Evolutionary conservation across 305 asterid species (phyloP).

Genomic region (Plantago lanceolata): DNA sequence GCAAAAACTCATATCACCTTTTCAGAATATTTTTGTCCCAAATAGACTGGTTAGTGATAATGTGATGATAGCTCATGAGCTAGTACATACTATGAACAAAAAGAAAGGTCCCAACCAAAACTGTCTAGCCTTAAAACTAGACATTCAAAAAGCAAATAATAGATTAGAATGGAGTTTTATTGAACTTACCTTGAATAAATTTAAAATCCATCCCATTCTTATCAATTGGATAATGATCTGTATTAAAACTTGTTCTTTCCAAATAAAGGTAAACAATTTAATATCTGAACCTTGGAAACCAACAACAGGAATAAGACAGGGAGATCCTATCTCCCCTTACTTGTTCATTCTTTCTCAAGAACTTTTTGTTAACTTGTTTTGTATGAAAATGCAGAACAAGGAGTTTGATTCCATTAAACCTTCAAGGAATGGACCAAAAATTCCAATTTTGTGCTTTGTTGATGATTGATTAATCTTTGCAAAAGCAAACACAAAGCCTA

Average conservation of each 20-base stretch:
- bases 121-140: not conserved
- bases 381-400: no score
- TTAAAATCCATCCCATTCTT: not conserved
- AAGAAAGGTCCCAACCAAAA: not conserved
- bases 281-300: not conserved
- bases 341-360: not conserved
- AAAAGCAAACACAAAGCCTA: no score
- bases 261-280: not conserved
- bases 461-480: no score
- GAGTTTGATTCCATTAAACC: no score
- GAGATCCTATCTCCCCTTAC: not conserved
- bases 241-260: not conserved
- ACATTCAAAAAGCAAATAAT: not conserved
- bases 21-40: not conserved
- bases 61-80: not conserved
- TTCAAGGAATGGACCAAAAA: no score
- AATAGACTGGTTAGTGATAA: not conserved
- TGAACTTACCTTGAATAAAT: not conserved
- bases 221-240: not conserved
- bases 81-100: not conserved
- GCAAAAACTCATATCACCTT: not conserved
- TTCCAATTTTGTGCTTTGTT: no score
- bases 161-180: no score
- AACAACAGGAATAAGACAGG: not conserved
- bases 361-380: no score